Conservation (phyloP, 495 filamentous ascomycete species). For the Glonium stellatum region DNA sequence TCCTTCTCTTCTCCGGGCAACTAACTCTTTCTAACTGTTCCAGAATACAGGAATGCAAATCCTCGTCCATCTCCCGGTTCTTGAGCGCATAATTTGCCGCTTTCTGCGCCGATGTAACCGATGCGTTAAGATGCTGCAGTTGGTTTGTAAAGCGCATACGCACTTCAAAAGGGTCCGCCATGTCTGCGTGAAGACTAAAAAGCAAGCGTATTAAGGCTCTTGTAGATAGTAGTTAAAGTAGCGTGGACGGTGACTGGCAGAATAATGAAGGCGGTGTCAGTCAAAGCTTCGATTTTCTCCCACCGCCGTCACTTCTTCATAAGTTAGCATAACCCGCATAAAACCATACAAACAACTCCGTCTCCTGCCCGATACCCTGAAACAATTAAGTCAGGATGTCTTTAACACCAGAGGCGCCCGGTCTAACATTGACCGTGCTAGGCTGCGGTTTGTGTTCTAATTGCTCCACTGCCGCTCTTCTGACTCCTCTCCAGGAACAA, state of each 20-base stretch:
- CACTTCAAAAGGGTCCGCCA: constrained; percentile 96
- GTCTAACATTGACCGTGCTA: constrained; percentile 60
- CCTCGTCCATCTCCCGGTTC: constrained; percentile 87
- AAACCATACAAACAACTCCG: not conserved
- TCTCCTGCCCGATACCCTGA: not conserved
- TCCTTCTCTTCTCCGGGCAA: not conserved
- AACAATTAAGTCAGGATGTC: constrained; percentile 8
- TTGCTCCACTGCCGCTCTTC: constrained; percentile 4
- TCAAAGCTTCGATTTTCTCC: not conserved
- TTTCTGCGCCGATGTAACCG: constrained; percentile 80
- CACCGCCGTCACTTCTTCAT: not conserved
- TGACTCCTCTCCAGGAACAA: constrained; percentile 48
- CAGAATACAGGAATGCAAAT: constrained; percentile 91
- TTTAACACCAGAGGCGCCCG: constrained; percentile 13
- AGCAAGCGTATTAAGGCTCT: too few species aligned
- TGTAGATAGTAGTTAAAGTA: too few species aligned
- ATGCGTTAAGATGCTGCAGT: constrained; percentile 82
- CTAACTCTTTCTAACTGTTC: constrained; percentile 83
- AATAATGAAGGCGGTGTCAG: not conserved
- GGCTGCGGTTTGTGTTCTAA: constrained; percentile 55
- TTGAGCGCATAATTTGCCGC: constrained; percentile 91
- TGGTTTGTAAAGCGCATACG: constrained; percentile 91
- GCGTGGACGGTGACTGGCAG: not conserved
- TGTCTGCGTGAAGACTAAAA: constrained; percentile 34
- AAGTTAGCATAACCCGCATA: not conserved